A percentile compares a stretch with the other conserved stretches of the same genome.
Evolutionary conservation across 164 flowering plant genomes (phyloP).

Genomic region (Dillenia turbinata): DNA sequence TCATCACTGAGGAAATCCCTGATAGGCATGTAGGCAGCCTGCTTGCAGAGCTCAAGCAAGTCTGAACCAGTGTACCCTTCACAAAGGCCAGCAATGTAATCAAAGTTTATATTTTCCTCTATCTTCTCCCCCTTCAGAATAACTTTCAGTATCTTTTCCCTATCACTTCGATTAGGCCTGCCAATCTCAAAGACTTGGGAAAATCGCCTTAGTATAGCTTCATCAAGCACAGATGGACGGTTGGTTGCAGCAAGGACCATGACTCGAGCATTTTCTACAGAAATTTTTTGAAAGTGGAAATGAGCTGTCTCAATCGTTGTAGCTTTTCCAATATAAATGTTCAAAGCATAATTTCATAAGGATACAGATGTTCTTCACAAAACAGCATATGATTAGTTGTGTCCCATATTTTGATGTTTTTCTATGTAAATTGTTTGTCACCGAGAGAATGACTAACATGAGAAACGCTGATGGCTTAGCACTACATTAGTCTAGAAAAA

Average conservation of each 20-base stretch:
- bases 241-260: constrained; percentile 99
- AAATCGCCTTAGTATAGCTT: constrained; percentile 93
- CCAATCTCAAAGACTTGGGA: constrained; percentile 97
- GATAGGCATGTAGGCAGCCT: constrained; percentile 92
- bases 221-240: constrained; percentile 97
- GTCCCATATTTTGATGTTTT: too few relatives aligned
- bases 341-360: too few relatives aligned
- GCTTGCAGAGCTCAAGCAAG: constrained; percentile 89
- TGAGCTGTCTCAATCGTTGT: too few relatives aligned
- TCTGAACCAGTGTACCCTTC: constrained; percentile 95
- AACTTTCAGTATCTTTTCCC: constrained; percentile 78
- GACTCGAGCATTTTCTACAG: constrained; percentile 78
- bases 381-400: too few relatives aligned
- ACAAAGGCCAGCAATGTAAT: constrained; percentile 61
- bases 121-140: constrained; percentile 76
- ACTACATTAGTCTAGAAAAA: too few relatives aligned
- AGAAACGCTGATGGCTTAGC: too few relatives aligned
- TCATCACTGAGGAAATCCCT: constrained; percentile 79
- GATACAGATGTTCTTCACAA: too few relatives aligned
- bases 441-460: too few relatives aligned
- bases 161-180: constrained; percentile 65
- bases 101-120: constrained; percentile 62
- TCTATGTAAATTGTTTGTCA: too few relatives aligned
- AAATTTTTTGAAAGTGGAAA: too few relatives aligned
- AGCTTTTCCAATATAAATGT: too few relatives aligned